phyloP scores from a whole-genome alignment of 257 asterid genomes.

The Striga asiatica region DNA sequence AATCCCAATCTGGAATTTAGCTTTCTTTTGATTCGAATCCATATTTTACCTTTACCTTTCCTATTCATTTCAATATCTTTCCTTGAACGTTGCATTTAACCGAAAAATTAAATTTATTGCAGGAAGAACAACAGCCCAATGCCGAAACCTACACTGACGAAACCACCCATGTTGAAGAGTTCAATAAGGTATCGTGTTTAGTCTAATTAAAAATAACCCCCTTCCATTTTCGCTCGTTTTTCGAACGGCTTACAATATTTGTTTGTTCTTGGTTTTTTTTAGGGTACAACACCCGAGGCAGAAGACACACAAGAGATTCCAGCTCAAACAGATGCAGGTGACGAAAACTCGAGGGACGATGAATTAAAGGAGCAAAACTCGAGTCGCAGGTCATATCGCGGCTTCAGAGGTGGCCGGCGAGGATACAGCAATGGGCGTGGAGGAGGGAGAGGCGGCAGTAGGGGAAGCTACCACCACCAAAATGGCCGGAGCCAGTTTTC shows the following conservation, averaged over 20 bases:
- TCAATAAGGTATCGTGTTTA: slow-evolving; percentile 31
- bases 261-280: neutral
- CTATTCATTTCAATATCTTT: neutral
- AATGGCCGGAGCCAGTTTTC: slow-evolving; percentile 40
- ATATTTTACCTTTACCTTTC: too few relatives aligned
- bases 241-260: neutral
- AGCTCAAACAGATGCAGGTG: slow-evolving; percentile 25
- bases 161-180: slow-evolving; percentile 28
- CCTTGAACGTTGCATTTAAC: neutral
- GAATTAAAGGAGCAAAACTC: slow-evolving; percentile 35
- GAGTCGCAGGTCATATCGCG: slow-evolving; percentile 35
- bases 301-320: slow-evolving; percentile 29
- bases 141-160: slow-evolving; percentile 26
- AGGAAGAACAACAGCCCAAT: slow-evolving; percentile 43
- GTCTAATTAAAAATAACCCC: neutral
- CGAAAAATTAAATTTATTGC: slow-evolving; percentile 5
- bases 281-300: slow-evolving; percentile 32
- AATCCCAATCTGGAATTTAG: too few relatives aligned
- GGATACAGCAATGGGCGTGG: slow-evolving; percentile 57
- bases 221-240: neutral
- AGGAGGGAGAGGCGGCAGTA: slow-evolving; percentile 46
- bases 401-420: slow-evolving; percentile 50
- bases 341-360: slow-evolving; percentile 25
- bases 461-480: slow-evolving; percentile 54
- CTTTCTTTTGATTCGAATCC: too few relatives aligned